Percentiles rank a stretch among this genome's conserved stretches.
Conservation (phyloP, 805 yeast species). For the Yamadazyma endophytica region DNA sequence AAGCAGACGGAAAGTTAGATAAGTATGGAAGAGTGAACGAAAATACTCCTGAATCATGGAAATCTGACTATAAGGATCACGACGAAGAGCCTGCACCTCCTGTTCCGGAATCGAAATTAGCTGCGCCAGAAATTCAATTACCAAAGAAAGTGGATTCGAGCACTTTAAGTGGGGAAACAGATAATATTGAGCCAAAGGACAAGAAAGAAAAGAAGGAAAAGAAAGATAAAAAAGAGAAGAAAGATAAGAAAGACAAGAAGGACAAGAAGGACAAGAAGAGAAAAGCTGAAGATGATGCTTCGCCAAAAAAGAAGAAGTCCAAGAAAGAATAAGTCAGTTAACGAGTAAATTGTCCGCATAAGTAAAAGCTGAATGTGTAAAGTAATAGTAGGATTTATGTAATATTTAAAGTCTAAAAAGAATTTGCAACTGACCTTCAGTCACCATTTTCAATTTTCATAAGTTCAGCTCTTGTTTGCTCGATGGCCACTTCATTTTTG, state of each 20-base stretch:
- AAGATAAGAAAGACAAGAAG: slow-evolving; percentile 42
- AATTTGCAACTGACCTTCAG: no score
- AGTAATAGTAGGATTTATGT: no score
- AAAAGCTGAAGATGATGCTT: slow-evolving; percentile 32
- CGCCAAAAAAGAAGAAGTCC: slow-evolving; percentile 51
- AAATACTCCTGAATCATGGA: slow-evolving; percentile 92
- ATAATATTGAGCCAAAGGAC: slow-evolving; percentile 17
- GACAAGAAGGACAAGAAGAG: slow-evolving; percentile 48
- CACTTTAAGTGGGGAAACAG: slow-evolving; percentile 23
- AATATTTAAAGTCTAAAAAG: no score
- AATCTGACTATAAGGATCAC: slow-evolving; percentile 73
- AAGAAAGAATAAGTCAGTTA: slow-evolving; percentile 21
- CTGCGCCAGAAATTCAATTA: slow-evolving; percentile 40
- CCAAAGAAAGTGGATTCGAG: slow-evolving; percentile 50
- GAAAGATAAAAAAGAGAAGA: slow-evolving; percentile 48
- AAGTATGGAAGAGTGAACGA: slow-evolving; percentile 92
- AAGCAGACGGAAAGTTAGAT: slow-evolving; percentile 95
- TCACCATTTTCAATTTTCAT: no score
- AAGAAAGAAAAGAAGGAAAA: slow-evolving; percentile 32
- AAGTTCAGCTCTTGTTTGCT: no score
- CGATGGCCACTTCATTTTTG: no score
- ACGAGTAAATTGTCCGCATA: no score
- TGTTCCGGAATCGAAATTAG: slow-evolving; percentile 51
- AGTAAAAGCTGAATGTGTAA: no score
- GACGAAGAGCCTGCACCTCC: slow-evolving; percentile 56